Evolutionary conservation across 1,284 basidiomycete genomes (phyloP), one percentile per base, ranked within the genome.

Genomic region (Clitocybe nebularis): DNA sequence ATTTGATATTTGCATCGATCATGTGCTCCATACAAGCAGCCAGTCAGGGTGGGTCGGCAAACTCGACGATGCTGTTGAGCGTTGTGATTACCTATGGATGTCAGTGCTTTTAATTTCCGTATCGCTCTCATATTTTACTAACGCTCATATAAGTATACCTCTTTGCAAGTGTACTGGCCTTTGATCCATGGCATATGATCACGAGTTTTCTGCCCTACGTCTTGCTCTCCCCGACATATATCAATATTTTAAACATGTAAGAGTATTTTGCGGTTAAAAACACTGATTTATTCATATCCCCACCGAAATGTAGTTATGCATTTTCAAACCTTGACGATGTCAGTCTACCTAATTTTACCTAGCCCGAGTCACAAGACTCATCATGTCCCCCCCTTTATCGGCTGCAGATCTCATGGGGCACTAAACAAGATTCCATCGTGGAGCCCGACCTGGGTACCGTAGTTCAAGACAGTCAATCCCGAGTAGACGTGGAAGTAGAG

Each of bases 101-200:
- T 84, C 41, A 55, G 75, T 66, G 8, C n/a, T 9, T 32, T 23
- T 25, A 5, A n/a, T 34, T 38, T 35, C 14, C 35, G 14, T 16
- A 23, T 14, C 28, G 29, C 17, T 4, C 13, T 10, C 20, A 7
- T 19, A n/a, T 2, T 23, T 34, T 19, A 32, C 36, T 39, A 3
- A 36, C 20, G 20, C 21, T 3, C 32, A n/a, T 16, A 6, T 29
- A 51, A 79, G 82, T 89, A 25, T 95, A 89, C 60, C 68, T 83
- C 5, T 62, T 82, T 26, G 80, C 85, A 30, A 90, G 89, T 54
- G 50, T 96, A n/a, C 67, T 97, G 11, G 89, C 93, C 0, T 79
- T 96, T 47, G 94, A 98, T 64, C 92, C 93, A 10, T 90, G 93
- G 83, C 90, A 95, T 66, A 81, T 96, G 64, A 43, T 97, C 48